phyloP scores from a whole-genome alignment of 768 basidiomycete genomes.

The Mycena crocata region DNA sequence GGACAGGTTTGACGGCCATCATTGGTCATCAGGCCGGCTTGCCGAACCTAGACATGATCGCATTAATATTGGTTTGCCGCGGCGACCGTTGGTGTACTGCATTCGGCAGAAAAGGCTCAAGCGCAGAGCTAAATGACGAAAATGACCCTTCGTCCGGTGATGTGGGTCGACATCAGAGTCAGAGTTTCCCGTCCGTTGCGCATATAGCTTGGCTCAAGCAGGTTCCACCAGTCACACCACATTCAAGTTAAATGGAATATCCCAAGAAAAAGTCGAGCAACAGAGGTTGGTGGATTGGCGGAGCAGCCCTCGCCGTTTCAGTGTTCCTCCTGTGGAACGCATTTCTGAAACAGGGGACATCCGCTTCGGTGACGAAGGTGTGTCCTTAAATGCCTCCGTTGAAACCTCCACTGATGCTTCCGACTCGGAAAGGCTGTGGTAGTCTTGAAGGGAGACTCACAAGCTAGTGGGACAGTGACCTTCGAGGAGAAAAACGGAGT shows the following conservation, averaged over 20 bases:
- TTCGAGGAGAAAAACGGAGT: slow-evolving; percentile 70
- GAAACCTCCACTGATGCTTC: slow-evolving; percentile 27
- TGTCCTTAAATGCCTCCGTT: slow-evolving; percentile 22
- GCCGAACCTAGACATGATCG: too few relatives aligned
- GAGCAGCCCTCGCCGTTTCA: background rate
- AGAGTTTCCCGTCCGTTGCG: too few relatives aligned
- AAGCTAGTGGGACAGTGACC: slow-evolving; percentile 71
- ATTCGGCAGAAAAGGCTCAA: too few relatives aligned
- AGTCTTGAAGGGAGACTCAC: slow-evolving; percentile 70
- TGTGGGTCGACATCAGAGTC: too few relatives aligned
- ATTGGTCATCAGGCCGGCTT: too few relatives aligned
- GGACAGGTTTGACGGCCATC: too few relatives aligned
- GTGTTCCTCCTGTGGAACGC: slow-evolving; percentile 15
- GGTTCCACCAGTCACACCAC: background rate
- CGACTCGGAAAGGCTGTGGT: slow-evolving; percentile 46
- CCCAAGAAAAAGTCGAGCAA: slow-evolving; percentile 9
- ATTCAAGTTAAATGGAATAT: slow-evolving; percentile 7
- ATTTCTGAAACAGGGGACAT: background rate
- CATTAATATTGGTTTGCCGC: too few relatives aligned
- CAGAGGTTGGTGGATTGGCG: slow-evolving; percentile 18
- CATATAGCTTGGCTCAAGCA: too few relatives aligned
- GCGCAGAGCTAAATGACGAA: too few relatives aligned
- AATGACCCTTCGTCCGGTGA: too few relatives aligned
- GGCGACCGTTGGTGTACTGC: too few relatives aligned
- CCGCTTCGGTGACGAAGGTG: slow-evolving; percentile 37